These are phyloP conservation scores for Solanum hybrid DNA, from an alignment of 305 asterid genomes.

Conservation along the genomic window DNA sequence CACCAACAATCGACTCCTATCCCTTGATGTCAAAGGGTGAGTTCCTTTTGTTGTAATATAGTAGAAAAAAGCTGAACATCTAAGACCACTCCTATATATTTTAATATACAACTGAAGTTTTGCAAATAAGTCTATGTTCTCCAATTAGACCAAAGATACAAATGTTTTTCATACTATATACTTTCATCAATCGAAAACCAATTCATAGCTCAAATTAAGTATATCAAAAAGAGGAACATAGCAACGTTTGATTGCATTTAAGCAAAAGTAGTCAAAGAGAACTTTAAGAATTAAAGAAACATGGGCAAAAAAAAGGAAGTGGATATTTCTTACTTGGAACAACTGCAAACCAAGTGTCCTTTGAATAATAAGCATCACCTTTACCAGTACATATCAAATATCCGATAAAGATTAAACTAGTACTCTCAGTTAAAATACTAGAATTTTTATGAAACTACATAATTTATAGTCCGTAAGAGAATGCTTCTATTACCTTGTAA, in stretches of 20 bases:
- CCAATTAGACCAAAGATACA: not conserved
- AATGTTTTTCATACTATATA: not conserved
- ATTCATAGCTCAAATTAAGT: too few species aligned
- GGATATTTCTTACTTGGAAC: not conserved
- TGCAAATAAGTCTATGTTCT: not conserved
- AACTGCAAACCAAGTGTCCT: not conserved
- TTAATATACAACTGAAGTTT: not conserved
- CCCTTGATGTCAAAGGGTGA: too few species aligned
- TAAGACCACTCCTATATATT: not conserved
- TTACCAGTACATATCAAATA: not conserved
- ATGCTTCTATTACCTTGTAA: not conserved
- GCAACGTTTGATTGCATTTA: not conserved
- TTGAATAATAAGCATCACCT: not conserved
- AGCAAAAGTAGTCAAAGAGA: not conserved
- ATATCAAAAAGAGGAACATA: not conserved
- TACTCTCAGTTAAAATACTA: not conserved
- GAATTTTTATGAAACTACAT: not conserved
- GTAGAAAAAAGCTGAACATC: not conserved
- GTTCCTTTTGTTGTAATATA: too few species aligned
- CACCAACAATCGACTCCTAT: too few species aligned
- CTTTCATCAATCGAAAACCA: too few species aligned
- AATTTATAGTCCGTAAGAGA: not conserved
- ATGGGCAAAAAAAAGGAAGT: too few species aligned
- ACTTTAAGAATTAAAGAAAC: too few species aligned
- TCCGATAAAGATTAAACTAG: conserved; percentile 17